A percentile compares a stretch with the other conserved stretches of the same genome.
Conservation (phyloP, 768 basidiomycete species). For the Psilocybe cyanescens region DNA sequence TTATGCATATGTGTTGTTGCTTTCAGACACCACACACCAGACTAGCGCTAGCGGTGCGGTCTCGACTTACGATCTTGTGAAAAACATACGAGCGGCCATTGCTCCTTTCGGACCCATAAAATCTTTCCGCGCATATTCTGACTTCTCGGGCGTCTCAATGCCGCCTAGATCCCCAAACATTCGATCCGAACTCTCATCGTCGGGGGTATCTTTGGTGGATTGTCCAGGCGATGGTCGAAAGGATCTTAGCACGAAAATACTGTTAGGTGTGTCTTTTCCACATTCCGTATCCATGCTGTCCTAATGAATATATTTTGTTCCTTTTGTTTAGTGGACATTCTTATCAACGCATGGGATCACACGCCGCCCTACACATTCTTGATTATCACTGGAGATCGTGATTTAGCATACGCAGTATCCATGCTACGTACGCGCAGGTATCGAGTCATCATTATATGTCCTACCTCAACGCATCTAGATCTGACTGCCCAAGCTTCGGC, state of each 20-base stretch:
- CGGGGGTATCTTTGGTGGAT: constrained; percentile 34
- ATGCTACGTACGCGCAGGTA: constrained; percentile 57
- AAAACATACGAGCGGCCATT: constrained; percentile 26
- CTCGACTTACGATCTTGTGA: constrained; percentile 26
- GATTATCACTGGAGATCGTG: constrained; percentile 69
- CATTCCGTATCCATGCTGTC: background rate
- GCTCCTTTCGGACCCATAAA: constrained; percentile 23
- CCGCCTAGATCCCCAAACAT: constrained; percentile 11
- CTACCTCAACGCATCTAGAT: constrained; percentile 41
- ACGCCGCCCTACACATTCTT: constrained; percentile 51
- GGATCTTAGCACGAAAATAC: constrained; percentile 31
- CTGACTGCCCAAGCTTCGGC: constrained; percentile 59
- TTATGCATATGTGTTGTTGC: background rate
- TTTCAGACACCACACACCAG: constrained; percentile 21
- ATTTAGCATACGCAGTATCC: constrained; percentile 68
- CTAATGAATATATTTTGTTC: background rate
- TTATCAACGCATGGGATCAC: constrained; percentile 68
- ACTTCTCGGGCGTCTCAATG: constrained; percentile 16
- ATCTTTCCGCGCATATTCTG: constrained; percentile 26
- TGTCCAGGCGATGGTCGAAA: constrained; percentile 32
- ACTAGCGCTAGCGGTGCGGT: constrained; percentile 13
- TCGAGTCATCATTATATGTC: constrained; percentile 54
- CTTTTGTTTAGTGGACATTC: constrained; percentile 60
- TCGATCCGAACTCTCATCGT: constrained; percentile 33
- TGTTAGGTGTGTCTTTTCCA: constrained; percentile 26